A percentile compares a stretch with the other conserved stretches of the same genome.
These are phyloP conservation scores for Sphaceloma murrayae DNA, from an alignment of 2,329 filamentous ascomycete species.

Conservation along the genomic window DNA sequence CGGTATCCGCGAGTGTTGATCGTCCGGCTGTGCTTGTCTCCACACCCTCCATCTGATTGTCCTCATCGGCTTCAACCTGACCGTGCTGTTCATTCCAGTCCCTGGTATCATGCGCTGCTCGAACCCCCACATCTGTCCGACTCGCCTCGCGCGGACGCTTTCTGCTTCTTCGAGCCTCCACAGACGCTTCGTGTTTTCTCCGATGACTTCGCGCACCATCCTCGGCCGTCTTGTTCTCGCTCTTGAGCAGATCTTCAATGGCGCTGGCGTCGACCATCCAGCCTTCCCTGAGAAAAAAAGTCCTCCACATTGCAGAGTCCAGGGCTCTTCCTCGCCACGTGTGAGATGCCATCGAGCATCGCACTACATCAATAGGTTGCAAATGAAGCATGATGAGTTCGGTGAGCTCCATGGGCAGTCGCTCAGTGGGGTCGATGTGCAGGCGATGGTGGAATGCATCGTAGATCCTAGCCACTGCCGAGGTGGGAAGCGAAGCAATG, in stretches of 20 bases:
- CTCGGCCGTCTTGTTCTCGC: constrained; percentile 3
- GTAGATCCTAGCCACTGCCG: constrained; percentile 69
- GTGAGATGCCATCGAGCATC: constrained; percentile 67
- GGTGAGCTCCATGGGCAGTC: constrained; percentile 83
- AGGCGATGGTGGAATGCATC: constrained; percentile 70
- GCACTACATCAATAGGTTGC: constrained; percentile 68
- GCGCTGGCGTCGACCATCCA: constrained; percentile 45
- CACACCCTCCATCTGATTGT: constrained; percentile 16
- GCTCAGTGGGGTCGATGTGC: constrained; percentile 82
- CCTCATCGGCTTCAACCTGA: constrained; percentile 37
- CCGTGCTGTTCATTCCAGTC: constrained; percentile 41
- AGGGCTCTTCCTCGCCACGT: constrained; percentile 73
- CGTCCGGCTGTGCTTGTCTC: constrained; percentile 7
- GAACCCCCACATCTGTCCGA: constrained; percentile 22
- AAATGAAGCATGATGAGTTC: constrained; percentile 82
- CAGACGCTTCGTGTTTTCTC: constrained; percentile 38
- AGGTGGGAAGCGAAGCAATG: constrained; percentile 68
- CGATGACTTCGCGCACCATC: constrained; percentile 6
- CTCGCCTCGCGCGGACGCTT: constrained; percentile 42
- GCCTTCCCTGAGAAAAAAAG: constrained; percentile 72
- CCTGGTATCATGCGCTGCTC: background rate
- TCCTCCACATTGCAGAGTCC: constrained; percentile 79
- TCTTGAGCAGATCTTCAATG: constrained; percentile 23
- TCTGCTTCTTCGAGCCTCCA: constrained; percentile 43
- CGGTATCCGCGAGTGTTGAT: constrained; percentile 12